phyloP scores from a whole-genome alignment of 2,329 filamentous ascomycete species.

The Colletotrichum phormii region DNA sequence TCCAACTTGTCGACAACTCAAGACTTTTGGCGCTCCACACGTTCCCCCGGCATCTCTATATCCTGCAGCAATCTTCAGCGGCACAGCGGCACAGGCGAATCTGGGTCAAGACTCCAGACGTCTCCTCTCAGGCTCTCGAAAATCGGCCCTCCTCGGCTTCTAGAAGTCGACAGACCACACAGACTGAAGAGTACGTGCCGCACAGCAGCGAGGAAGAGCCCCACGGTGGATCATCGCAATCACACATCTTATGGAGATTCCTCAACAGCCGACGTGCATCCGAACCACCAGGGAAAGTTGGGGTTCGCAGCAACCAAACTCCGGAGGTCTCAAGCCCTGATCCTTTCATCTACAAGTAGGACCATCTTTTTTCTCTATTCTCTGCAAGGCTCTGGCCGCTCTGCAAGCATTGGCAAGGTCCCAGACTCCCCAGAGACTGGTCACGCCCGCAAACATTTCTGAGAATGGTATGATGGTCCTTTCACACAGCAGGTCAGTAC shows the following conservation, averaged over 20 bases:
- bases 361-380: neutral
- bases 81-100: neutral
- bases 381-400: neutral
- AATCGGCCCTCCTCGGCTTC: conserved; percentile 2
- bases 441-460: neutral
- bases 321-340: conserved; percentile 30
- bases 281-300: conserved; percentile 20
- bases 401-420: neutral
- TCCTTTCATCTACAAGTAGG: conserved; percentile 20
- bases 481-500: neutral
- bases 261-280: conserved; percentile 13
- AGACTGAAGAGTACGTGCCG: neutral
- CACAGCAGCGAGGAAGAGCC: neutral
- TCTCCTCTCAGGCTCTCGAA: neutral
- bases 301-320: neutral
- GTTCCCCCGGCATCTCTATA: neutral
- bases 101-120: neutral
- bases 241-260: conserved; percentile 5
- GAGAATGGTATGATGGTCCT: conserved; percentile 9
- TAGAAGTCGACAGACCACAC: neutral
- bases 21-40: neutral
- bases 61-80: conserved; percentile 7
- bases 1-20: neutral
- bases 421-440: too few relatives aligned
- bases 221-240: conserved; percentile 32